Conservation (phyloP, 345 rosid species). For the Rhizophora mangle region DNA sequence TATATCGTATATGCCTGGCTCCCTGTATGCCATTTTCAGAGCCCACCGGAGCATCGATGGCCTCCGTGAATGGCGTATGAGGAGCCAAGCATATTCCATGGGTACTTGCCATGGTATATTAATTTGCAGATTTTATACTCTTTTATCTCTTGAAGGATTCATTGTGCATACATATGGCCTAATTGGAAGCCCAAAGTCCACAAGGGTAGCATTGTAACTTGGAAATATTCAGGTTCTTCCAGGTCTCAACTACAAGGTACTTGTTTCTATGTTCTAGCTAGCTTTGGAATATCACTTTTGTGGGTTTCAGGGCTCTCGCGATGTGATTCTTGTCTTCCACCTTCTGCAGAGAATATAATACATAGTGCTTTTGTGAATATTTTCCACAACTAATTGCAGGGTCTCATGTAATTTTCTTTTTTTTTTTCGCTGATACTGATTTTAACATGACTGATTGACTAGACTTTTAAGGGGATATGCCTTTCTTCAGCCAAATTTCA, state of each 20-base stretch:
- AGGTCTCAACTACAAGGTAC: constrained; percentile 5
- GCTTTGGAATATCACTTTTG: background rate
- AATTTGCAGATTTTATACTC: constrained; percentile 5
- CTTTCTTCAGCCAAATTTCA: background rate
- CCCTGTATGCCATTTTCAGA: constrained; percentile 98
- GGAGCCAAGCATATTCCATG: constrained; percentile 68
- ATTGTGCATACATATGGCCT: background rate
- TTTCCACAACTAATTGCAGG: background rate
- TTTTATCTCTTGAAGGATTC: background rate
- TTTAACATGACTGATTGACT: background rate
- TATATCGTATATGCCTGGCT: constrained; percentile 76
- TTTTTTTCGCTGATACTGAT: background rate
- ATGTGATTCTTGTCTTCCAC: constrained; percentile 9
- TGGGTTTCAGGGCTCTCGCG: background rate
- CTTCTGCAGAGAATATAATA: background rate
- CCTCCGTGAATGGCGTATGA: constrained; percentile 98
- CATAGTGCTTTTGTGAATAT: background rate
- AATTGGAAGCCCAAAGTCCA: background rate
- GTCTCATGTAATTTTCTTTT: no score
- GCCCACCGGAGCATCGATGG: constrained; percentile 61
- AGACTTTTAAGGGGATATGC: constrained; percentile 15
- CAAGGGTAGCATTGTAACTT: constrained; percentile 31
- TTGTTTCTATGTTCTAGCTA: background rate
- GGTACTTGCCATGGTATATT: constrained; percentile 6
- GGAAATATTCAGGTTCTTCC: constrained; percentile 7